Percentiles rank a stretch among this genome's conserved stretches.
Conservation (phyloP, 345 rosid genomes). For the Pugionium cornutum region DNA sequence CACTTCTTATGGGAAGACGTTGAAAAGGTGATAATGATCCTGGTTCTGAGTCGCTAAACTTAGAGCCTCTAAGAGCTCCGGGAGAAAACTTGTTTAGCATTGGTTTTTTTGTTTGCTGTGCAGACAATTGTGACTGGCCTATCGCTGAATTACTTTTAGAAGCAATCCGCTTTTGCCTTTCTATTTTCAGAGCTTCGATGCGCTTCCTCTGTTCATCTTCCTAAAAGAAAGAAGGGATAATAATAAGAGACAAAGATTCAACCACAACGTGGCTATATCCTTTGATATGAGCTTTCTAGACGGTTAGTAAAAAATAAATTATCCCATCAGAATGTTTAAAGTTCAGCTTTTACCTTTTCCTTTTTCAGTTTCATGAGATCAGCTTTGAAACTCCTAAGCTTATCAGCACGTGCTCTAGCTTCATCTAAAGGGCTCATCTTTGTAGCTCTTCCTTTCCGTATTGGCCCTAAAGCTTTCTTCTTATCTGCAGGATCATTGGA, state of each 20-base stretch:
- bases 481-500: constrained; percentile 52
- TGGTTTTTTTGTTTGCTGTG: constrained; percentile 55
- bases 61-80: constrained; percentile 63
- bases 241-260: constrained; percentile 5
- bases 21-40: constrained; percentile 73
- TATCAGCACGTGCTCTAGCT: constrained; percentile 93
- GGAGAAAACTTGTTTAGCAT: constrained; percentile 65
- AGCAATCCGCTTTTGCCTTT: constrained; percentile 90
- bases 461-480: constrained; percentile 70
- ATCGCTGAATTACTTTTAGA: constrained; percentile 58
- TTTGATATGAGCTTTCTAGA: constrained; percentile 13
- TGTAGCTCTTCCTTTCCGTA: constrained; percentile 78
- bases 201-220: constrained; percentile 80
- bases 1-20: constrained; percentile 51
- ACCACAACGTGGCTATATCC: background rate
- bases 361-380: constrained; percentile 95
- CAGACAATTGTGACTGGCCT: constrained; percentile 47
- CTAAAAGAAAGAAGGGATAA: constrained; percentile 41
- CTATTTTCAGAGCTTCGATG: constrained; percentile 71
- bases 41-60: constrained; percentile 79
- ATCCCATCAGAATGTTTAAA: background rate
- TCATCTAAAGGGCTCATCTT: constrained; percentile 87
- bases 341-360: constrained; percentile 60
- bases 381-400: constrained; percentile 82
- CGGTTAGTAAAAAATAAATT: background rate